phyloP scores from a whole-genome alignment of 345 rosid species.

The Raphanus sativus region DNA sequence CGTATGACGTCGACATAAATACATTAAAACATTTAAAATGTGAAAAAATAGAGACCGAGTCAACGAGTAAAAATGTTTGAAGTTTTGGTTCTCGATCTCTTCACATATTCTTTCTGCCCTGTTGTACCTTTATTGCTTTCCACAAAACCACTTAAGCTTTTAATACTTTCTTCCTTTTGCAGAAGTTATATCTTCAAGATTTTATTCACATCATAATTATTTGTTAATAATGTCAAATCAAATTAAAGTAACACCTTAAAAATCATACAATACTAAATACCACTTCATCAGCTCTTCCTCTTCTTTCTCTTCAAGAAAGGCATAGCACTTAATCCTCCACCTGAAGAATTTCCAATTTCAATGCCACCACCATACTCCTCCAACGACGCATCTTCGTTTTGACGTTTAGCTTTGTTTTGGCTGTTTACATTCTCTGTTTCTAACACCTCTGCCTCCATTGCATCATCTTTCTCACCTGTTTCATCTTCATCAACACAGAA shows the following conservation, averaged over 20 bases:
- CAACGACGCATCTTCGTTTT: slow-evolving; percentile 1
- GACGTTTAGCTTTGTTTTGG: slow-evolving; percentile 21
- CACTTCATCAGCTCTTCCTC: slow-evolving; percentile 10
- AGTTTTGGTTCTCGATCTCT: slow-evolving; percentile 2
- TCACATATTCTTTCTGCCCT: neutral
- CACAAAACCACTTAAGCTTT: neutral
- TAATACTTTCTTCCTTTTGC: neutral
- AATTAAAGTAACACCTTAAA: neutral
- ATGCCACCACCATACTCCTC: slow-evolving; percentile 21
- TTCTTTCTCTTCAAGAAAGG: slow-evolving; percentile 41
- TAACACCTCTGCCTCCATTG: slow-evolving; percentile 23
- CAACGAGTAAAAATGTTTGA: neutral
- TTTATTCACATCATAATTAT: slow-evolving; percentile 18
- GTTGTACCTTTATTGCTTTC: neutral
- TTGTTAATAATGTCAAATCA: slow-evolving; percentile 12
- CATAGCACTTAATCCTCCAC: slow-evolving; percentile 38
- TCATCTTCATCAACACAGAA: slow-evolving; percentile 65
- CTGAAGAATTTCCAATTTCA: slow-evolving; percentile 33
- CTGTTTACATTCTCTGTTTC: slow-evolving; percentile 20
- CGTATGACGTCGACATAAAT: neutral
- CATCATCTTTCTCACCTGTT: slow-evolving; percentile 28
- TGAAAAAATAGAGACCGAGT: neutral
- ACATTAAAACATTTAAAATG: neutral
- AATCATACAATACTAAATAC: neutral
- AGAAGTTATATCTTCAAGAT: slow-evolving; percentile 5